Evolutionary conservation across 176 grass and related monocot genomes (phyloP).

Genomic region (Bromus sterilis): DNA sequence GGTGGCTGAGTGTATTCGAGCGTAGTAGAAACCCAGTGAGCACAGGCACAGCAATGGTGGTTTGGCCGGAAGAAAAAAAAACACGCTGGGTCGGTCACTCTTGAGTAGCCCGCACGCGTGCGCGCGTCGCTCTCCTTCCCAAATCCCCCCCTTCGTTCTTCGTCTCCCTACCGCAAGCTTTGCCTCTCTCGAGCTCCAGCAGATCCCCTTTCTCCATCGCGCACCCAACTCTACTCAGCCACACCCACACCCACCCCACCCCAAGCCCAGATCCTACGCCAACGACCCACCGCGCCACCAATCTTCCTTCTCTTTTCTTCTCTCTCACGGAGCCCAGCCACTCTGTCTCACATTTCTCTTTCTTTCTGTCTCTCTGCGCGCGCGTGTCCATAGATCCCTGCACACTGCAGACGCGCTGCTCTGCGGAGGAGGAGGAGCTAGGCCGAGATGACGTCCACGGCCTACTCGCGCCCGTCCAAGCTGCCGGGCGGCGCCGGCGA

Average conservation of each 20-base stretch:
- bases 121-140: background rate
- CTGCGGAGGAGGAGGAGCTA: background rate
- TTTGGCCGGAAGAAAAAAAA: no score
- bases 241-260: background rate
- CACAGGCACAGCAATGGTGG: no score
- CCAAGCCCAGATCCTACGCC: background rate
- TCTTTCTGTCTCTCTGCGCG: no score
- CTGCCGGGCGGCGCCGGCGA: conserved; percentile 19
- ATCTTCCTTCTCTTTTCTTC: background rate
- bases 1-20: no score
- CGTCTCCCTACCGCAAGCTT: background rate
- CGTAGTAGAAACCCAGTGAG: no score
- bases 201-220: background rate
- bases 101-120: background rate
- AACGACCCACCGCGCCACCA: background rate
- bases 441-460: conserved; percentile 32
- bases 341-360: no score
- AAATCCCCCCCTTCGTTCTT: no score
- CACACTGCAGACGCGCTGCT: background rate
- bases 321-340: background rate
- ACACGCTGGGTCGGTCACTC: background rate
- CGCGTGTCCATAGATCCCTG: background rate
- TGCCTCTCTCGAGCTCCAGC: background rate
- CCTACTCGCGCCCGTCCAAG: conserved; percentile 42
- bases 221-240: background rate